Percentiles rank a stretch among this genome's conserved stretches.
These are phyloP conservation scores for Dactylellina drechsleri DNA, from an alignment of 2,329 filamentous ascomycete genomes.

Conservation along the genomic window DNA sequence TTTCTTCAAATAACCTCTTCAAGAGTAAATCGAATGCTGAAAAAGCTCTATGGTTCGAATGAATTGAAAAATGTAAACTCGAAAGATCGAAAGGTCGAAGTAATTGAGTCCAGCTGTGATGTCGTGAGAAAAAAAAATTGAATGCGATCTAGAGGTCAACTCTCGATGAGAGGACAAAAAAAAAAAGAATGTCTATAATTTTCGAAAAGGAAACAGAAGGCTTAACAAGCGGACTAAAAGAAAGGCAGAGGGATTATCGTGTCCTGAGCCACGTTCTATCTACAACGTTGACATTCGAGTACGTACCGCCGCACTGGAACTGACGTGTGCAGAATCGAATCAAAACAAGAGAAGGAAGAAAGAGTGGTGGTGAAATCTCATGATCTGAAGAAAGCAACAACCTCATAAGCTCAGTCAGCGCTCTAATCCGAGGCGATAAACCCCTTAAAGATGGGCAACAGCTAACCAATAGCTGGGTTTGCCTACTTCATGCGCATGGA, in stretches of 20 bases:
- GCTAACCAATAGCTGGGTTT: conserved; percentile 42
- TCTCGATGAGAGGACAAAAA: conserved; percentile 48
- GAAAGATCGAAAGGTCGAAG: conserved; percentile 22
- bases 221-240: conserved; percentile 30
- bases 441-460: conserved; percentile 45
- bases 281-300: conserved; percentile 48
- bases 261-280: conserved; percentile 55
- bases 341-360: conserved; percentile 49
- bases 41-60: conserved; percentile 32
- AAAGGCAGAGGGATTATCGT: conserved; percentile 53
- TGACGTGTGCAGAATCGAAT: conserved; percentile 53
- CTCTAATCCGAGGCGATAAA: conserved; percentile 44
- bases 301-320: conserved; percentile 52
- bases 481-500: conserved; percentile 52
- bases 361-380: conserved; percentile 49
- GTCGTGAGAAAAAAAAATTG: conserved; percentile 41
- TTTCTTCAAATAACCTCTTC: conserved; percentile 26
- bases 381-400: conserved; percentile 37
- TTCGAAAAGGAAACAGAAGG: conserved; percentile 13
- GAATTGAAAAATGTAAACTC: conserved; percentile 7
- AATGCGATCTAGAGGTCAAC: conserved; percentile 51
- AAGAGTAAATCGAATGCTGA: conserved; percentile 1
- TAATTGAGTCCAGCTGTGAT: conserved; percentile 33
- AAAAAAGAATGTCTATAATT: conserved; percentile 49
- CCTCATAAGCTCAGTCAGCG: conserved; percentile 39